Percentiles rank a stretch among this genome's conserved stretches.
phyloP scores from a whole-genome alignment of 202 grass and related monocot genomes.

The Carex arenaria region DNA sequence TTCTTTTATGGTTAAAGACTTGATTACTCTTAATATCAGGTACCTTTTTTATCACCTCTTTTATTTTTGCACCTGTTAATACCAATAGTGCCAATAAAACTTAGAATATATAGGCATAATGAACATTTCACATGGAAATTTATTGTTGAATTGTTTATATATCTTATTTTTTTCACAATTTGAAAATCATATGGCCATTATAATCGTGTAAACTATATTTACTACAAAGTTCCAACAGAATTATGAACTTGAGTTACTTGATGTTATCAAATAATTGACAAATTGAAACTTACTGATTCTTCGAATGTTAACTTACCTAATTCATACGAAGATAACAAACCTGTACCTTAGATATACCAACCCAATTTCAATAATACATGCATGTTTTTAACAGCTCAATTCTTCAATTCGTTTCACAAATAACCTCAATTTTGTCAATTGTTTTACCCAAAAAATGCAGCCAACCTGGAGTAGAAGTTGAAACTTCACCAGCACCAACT shows the following conservation, averaged over 20 bases:
- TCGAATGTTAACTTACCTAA: neutral
- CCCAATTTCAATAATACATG: neutral
- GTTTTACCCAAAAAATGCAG: neutral
- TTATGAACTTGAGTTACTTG: neutral
- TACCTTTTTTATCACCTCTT: conserved; percentile 27
- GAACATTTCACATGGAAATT: neutral
- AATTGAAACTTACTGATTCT: neutral
- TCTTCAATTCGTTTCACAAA: neutral
- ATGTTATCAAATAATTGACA: neutral
- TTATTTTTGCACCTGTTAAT: neutral
- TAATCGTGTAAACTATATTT: neutral
- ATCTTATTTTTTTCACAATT: neutral
- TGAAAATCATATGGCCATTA: neutral
- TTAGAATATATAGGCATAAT: neutral
- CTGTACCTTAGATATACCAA: neutral
- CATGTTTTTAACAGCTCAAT: neutral
- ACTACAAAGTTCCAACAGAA: neutral
- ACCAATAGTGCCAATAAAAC: neutral
- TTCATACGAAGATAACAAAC: neutral
- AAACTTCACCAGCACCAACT: neutral
- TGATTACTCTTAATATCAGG: conserved; percentile 37
- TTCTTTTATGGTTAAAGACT: conserved; percentile 23
- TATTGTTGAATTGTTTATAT: neutral
- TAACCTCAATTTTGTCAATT: neutral
- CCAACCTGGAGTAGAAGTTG: neutral